phyloP scores from a whole-genome alignment of 768 basidiomycete species.

The Lactarius tabidus region DNA sequence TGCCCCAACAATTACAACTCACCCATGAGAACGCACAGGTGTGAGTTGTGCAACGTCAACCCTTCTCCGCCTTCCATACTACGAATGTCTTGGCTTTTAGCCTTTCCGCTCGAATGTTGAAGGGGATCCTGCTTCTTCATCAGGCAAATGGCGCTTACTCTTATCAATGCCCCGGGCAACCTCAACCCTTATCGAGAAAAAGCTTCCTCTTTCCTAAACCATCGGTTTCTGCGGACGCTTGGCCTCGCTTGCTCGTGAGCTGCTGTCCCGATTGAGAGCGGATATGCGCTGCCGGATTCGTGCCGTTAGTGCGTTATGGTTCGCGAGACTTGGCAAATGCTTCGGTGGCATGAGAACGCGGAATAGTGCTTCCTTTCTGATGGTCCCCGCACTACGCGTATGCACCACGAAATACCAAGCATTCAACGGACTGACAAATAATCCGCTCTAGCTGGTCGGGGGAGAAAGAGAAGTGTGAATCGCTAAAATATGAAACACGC shows the following conservation, averaged over 20 bases:
- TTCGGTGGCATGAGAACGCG: background rate
- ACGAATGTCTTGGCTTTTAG: background rate
- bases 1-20: background rate
- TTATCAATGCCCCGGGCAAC: background rate
- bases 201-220: background rate
- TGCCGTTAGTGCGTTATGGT: background rate
- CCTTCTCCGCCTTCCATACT: background rate
- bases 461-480: background rate
- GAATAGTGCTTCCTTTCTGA: background rate
- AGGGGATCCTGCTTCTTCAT: background rate
- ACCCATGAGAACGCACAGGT: background rate
- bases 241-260: background rate
- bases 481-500: background rate
- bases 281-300: background rate
- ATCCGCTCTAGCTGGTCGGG: background rate
- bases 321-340: background rate
- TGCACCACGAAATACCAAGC: background rate
- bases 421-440: background rate
- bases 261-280: background rate
- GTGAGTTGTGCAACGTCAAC: background rate
- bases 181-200: background rate
- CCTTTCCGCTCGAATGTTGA: background rate
- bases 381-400: background rate
- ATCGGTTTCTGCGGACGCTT: background rate
- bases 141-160: background rate